Evolutionary conservation across 2,329 filamentous ascomycete species (phyloP).

Genomic region (Diaporthe sp.): DNA sequence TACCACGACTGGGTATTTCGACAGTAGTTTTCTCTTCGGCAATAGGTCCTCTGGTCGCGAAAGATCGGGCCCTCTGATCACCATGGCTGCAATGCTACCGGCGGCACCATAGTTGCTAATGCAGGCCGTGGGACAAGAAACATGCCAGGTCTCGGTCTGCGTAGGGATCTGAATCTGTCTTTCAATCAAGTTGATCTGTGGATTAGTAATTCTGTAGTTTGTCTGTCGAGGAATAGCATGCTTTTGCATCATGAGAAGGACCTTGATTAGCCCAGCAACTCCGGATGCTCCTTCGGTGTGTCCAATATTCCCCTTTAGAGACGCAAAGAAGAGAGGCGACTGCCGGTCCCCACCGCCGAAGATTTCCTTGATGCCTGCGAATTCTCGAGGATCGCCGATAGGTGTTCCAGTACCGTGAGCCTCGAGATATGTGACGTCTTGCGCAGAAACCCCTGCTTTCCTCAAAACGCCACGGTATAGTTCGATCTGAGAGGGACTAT

Average conservation of each 20-base stretch:
- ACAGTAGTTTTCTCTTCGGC: background rate
- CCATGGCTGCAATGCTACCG: background rate
- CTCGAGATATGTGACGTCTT: background rate
- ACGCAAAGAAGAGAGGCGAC: background rate
- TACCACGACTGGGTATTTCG: background rate
- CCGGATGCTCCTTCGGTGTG: background rate
- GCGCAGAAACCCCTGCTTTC: background rate
- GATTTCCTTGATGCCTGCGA: background rate
- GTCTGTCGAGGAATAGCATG: background rate
- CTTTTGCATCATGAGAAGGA: background rate
- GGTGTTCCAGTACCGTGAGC: background rate
- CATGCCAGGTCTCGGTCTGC: background rate
- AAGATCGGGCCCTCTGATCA: background rate
- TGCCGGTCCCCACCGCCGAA: background rate
- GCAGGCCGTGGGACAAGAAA: background rate
- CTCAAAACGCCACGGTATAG: background rate
- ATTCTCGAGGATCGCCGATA: background rate
- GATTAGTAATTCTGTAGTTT: background rate
- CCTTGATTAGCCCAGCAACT: background rate
- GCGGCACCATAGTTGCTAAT: background rate
- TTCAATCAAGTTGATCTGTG: background rate
- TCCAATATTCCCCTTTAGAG: background rate
- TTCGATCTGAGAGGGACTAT: background rate
- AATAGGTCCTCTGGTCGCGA: background rate
- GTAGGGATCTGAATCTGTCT: background rate